Conservation (phyloP, 164 flowering plant genomes). For the Umbilicus rupestris region DNA sequence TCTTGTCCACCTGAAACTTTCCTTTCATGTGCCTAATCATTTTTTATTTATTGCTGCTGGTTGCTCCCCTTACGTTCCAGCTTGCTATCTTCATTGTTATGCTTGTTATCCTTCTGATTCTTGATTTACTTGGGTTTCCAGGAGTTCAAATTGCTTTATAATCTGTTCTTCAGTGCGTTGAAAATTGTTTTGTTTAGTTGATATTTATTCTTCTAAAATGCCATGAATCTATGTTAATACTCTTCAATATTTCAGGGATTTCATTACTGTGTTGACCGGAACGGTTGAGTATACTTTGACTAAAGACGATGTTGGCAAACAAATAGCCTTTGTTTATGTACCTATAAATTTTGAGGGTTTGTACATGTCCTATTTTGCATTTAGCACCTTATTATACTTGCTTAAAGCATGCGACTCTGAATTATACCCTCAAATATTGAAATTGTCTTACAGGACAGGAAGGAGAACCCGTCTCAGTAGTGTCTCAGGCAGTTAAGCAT, state of each 20-base stretch:
- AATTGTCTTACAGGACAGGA: constrained; percentile 60
- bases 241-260: constrained; percentile 38
- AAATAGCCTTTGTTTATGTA: constrained; percentile 59
- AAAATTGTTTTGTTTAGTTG: background rate
- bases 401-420: background rate
- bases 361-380: constrained; percentile 1
- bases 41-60: too few relatives aligned
- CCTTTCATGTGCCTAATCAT: too few relatives aligned
- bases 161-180: too few relatives aligned
- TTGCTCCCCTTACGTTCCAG: too few relatives aligned
- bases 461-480: constrained; percentile 58
- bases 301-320: constrained; percentile 72
- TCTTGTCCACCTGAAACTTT: too few relatives aligned
- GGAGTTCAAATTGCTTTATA: too few relatives aligned
- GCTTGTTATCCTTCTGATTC: too few relatives aligned
- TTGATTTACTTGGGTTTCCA: too few relatives aligned
- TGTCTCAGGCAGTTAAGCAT: constrained; percentile 52
- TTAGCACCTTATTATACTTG: background rate
- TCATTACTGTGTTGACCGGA: constrained; percentile 44
- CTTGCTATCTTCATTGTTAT: too few relatives aligned
- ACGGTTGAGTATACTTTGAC: constrained; percentile 70
- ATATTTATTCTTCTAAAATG: background rate
- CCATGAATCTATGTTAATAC: background rate
- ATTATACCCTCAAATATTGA: background rate
- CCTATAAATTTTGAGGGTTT: constrained; percentile 92